A percentile compares a stretch with the other conserved stretches of the same genome.
Evolutionary conservation across 768 basidiomycete species (phyloP).

Genomic region (Albatrellus ellisii): DNA sequence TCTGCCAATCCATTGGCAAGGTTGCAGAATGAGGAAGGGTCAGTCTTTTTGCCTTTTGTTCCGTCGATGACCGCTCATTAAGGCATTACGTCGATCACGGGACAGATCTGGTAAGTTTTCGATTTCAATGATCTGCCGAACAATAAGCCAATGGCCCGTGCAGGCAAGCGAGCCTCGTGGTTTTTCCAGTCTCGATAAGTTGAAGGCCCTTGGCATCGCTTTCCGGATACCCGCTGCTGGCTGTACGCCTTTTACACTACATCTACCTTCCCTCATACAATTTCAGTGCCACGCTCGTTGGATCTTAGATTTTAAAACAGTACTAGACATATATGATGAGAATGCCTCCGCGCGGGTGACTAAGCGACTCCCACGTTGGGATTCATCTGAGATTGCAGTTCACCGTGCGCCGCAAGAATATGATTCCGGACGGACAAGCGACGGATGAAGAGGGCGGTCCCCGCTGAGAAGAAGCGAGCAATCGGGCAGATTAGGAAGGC

Average conservation of each 20-base stretch:
- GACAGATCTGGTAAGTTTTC: conserved; percentile 12
- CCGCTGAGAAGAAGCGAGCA: too few relatives aligned
- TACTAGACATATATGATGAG: too few relatives aligned
- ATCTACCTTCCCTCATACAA: conserved; percentile 16
- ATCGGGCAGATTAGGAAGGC: too few relatives aligned
- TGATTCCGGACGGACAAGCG: too few relatives aligned
- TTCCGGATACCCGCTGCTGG: conserved; percentile 14
- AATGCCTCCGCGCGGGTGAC: too few relatives aligned
- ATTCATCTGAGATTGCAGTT: too few relatives aligned
- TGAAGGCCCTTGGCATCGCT: conserved; percentile 8
- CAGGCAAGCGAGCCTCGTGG: conserved; percentile 75
- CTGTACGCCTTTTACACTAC: conserved; percentile 20
- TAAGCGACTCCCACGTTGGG: too few relatives aligned
- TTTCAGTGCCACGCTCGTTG: too few relatives aligned
- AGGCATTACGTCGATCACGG: conserved; percentile 11
- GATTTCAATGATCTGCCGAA: conserved; percentile 6
- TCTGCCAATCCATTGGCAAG: conserved; percentile 54
- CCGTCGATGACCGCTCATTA: background rate
- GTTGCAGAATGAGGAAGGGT: conserved; percentile 72
- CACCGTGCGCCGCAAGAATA: too few relatives aligned
- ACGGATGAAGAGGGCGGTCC: too few relatives aligned
- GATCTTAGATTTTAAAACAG: too few relatives aligned
- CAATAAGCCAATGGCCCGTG: conserved; percentile 5
- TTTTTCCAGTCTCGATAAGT: conserved; percentile 76
- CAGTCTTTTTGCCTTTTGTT: conserved; percentile 11